Percentiles rank a stretch among this genome's conserved stretches.
These are phyloP conservation scores for Rhodotorula sphaerocarpa DNA, from an alignment of 768 basidiomycete species.

Conservation along the genomic window DNA sequence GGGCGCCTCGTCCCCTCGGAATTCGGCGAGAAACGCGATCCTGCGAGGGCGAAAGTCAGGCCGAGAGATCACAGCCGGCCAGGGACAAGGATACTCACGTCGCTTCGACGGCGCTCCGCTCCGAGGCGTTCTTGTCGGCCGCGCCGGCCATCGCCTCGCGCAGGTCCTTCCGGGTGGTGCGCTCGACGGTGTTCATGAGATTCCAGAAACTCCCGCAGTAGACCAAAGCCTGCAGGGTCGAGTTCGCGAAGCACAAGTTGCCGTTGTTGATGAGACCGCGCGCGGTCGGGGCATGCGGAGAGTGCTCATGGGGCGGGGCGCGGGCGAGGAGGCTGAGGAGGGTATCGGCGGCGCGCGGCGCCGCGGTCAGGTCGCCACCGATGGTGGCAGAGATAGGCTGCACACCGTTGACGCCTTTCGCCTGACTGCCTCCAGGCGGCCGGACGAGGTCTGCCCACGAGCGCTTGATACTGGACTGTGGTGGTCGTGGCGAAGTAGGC, in stretches of 20 bases:
- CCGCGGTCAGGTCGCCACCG: background rate
- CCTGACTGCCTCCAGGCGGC: background rate
- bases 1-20: conserved; percentile 42
- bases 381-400: conserved; percentile 1
- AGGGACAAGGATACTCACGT: conserved; percentile 43
- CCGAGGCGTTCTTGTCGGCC: background rate
- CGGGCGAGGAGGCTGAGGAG: conserved; percentile 1
- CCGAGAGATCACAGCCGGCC: background rate
- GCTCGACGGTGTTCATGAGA: conserved; percentile 64
- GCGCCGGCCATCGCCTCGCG: conserved; percentile 35
- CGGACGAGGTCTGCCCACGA: conserved; percentile 34
- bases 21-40: conserved; percentile 66
- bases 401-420: conserved; percentile 2
- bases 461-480: background rate
- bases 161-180: conserved; percentile 48
- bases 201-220: conserved; percentile 80
- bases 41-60: conserved; percentile 24
- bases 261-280: conserved; percentile 86
- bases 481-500: conserved; percentile 11
- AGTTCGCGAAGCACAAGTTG: conserved; percentile 97
- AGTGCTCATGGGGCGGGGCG: conserved; percentile 8
- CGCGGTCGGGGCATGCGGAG: conserved; percentile 42
- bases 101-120: conserved; percentile 47
- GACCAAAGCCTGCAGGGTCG: conserved; percentile 77
- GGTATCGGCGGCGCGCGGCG: background rate